phyloP scores from a whole-genome alignment of 805 yeast genomes.

The Debaryomyces maramus region DNA sequence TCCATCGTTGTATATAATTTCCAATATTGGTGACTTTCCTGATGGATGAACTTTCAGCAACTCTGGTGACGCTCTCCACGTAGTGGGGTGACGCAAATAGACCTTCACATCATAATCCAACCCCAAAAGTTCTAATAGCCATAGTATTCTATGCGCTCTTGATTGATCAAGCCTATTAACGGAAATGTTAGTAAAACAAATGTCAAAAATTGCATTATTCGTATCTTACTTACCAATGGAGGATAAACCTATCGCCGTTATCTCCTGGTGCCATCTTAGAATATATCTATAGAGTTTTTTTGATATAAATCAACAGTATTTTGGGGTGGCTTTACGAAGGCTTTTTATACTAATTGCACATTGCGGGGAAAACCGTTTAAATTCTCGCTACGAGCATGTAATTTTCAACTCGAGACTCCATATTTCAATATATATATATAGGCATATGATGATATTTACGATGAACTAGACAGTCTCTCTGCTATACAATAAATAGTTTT shows the following conservation, averaged over 20 bases:
- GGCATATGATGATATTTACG: too few species aligned
- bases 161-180: slow-evolving; percentile 52
- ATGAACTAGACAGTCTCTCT: too few species aligned
- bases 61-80: slow-evolving; percentile 47
- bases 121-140: slow-evolving; percentile 63
- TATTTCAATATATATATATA: too few species aligned
- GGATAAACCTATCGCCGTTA: slow-evolving; percentile 15
- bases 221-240: slow-evolving; percentile 25
- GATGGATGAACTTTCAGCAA: slow-evolving; percentile 56
- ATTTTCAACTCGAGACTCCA: too few species aligned
- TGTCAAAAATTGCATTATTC: neutral
- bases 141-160: slow-evolving; percentile 59
- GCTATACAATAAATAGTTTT: too few species aligned
- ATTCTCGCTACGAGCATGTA: too few species aligned
- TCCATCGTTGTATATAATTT: slow-evolving; percentile 38
- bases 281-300: too few species aligned
- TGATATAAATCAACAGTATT: too few species aligned
- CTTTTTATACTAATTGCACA: too few species aligned
- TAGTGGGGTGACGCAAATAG: slow-evolving; percentile 49
- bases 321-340: too few species aligned
- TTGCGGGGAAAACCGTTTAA: too few species aligned
- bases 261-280: neutral
- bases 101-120: slow-evolving; percentile 55
- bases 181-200: neutral
- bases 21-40: slow-evolving; percentile 65